A percentile compares a stretch with the other conserved stretches of the same genome.
These are phyloP conservation scores for Nematodospora valgi DNA, from an alignment of 805 yeast species.

Conservation along the genomic window DNA sequence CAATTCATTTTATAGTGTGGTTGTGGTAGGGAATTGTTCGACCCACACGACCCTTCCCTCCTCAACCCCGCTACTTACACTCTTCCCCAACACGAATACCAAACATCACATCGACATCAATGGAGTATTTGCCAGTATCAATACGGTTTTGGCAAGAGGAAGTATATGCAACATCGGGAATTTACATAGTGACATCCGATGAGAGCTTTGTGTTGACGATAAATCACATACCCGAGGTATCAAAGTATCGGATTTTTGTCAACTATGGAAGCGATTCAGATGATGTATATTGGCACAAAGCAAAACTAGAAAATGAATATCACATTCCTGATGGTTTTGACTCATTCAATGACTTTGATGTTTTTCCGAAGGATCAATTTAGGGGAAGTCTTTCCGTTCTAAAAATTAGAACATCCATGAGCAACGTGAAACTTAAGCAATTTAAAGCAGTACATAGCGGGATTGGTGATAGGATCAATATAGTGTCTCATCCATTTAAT, in stretches of 20 bases:
- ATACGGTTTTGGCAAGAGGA: conserved; percentile 14
- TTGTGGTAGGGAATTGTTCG: no score
- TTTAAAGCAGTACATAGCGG: no score
- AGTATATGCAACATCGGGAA: conserved; percentile 17
- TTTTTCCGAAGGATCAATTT: no score
- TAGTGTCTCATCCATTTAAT: conserved; percentile 25
- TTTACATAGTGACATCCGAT: conserved; percentile 12
- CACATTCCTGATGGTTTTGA: no score
- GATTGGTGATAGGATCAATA: conserved; percentile 13
- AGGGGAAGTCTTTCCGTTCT: no score
- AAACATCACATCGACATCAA: neutral
- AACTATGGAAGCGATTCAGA: conserved; percentile 2
- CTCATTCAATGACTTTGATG: no score
- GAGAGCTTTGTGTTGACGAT: conserved; percentile 12
- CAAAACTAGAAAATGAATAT: neutral
- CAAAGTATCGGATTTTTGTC: conserved; percentile 3
- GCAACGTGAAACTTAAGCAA: no score
- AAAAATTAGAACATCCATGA: no score
- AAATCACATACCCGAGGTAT: conserved; percentile 9
- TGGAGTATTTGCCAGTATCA: conserved; percentile 16
- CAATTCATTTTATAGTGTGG: no score
- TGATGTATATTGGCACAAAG: conserved; percentile 12
- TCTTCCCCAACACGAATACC: neutral
- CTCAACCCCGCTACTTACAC: no score
- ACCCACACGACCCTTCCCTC: no score